Evolutionary conservation across 352 stramenopile species (phyloP).

Genomic region (Phytophthora chlamydospora): DNA sequence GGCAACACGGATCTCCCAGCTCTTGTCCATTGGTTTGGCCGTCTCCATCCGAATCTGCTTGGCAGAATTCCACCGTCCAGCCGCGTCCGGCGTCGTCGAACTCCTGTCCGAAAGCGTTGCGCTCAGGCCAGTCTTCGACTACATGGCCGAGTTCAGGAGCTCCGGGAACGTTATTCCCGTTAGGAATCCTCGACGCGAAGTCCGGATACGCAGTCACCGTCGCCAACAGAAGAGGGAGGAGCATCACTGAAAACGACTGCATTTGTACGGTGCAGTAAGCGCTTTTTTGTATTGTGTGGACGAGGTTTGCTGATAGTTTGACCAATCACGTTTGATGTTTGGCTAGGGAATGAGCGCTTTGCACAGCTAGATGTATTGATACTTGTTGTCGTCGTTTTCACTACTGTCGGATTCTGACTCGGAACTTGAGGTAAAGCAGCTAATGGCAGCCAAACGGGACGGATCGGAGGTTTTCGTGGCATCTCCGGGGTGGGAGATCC

Average conservation of each 20-base stretch:
- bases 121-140: no score
- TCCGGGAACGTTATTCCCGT: no score
- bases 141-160: no score
- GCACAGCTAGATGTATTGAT: no score
- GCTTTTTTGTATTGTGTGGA: no score
- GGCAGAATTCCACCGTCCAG: background rate
- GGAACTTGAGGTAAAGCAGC: conserved; percentile 1
- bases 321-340: no score
- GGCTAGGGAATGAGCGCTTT: no score
- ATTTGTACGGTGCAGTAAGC: no score
- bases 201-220: background rate
- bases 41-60: background rate
- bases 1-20: no score
- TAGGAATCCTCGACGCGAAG: background rate
- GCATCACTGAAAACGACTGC: no score
- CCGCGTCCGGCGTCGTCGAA: background rate
- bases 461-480: conserved; percentile 15
- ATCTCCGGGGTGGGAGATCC: conserved; percentile 29
- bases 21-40: background rate
- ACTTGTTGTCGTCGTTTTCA: background rate
- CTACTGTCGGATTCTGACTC: conserved; percentile 1
- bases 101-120: background rate
- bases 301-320: no score
- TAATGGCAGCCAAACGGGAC: conserved; percentile 17
- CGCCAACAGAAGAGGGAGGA: background rate